Percentiles rank a stretch among this genome's conserved stretches.
phyloP scores from a whole-genome alignment of 192 early-diverging fungal species.

The Cladochytrium replicatum region DNA sequence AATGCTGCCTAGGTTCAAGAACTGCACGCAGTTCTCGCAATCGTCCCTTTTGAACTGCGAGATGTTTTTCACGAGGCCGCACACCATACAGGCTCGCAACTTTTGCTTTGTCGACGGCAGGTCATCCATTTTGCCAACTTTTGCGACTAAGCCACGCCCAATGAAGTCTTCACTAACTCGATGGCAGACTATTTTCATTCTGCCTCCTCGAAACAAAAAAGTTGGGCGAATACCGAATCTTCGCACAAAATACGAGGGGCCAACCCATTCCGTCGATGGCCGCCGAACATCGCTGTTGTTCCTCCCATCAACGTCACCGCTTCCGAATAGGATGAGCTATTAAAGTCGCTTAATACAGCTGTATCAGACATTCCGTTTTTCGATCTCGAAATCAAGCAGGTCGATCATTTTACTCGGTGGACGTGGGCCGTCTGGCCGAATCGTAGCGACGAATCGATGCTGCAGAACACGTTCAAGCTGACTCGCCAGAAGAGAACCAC shows the following conservation, averaged over 20 bases:
- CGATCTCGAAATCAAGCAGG: constrained; percentile 63
- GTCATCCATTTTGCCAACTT: constrained; percentile 3
- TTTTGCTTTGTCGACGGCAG: too few species aligned
- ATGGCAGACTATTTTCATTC: constrained; percentile 4
- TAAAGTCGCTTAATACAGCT: too few species aligned
- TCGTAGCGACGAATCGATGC: too few species aligned
- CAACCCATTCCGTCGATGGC: too few species aligned
- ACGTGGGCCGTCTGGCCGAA: too few species aligned
- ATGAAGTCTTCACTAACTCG: background rate
- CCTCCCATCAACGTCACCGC: too few species aligned
- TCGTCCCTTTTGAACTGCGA: constrained; percentile 26
- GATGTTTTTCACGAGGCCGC: constrained; percentile 34
- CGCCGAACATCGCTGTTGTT: too few species aligned
- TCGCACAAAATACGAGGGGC: too few species aligned
- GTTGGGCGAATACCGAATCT: constrained; percentile 58
- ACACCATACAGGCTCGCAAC: constrained; percentile 44
- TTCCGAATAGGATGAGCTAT: too few species aligned
- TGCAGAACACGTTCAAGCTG: constrained; percentile 61
- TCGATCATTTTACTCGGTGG: constrained; percentile 63
- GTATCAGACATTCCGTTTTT: too few species aligned
- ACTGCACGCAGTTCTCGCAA: constrained; percentile 42
- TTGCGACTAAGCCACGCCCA: constrained; percentile 12
- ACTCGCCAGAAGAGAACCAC: too few species aligned
- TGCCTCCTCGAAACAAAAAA: constrained; percentile 81
- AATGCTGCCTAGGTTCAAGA: constrained; percentile 24